Evolutionary conservation across 352 stramenopile species (phyloP).

Genomic region (Phytophthora pini): DNA sequence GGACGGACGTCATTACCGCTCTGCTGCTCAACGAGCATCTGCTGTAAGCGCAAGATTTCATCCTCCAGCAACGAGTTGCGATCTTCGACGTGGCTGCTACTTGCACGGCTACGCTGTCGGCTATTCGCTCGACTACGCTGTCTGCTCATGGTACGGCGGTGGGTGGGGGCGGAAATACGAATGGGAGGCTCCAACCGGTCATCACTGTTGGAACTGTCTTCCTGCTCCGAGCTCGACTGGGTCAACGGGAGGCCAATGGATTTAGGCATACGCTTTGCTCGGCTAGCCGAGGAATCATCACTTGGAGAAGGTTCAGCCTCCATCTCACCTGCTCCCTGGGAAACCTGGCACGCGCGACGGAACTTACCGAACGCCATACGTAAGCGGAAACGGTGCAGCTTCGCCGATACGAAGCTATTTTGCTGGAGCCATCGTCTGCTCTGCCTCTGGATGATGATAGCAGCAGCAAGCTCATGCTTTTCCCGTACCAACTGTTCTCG

Average conservation of each 20-base stretch:
- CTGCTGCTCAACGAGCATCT: slow-evolving; percentile 69
- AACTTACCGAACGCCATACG: slow-evolving; percentile 43
- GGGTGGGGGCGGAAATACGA: slow-evolving; percentile 23
- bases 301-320: slow-evolving; percentile 41
- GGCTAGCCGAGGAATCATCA: slow-evolving; percentile 26
- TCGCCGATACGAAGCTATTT: slow-evolving; percentile 18
- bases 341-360: slow-evolving; percentile 27
- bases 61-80: slow-evolving; percentile 62
- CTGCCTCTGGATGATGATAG: slow-evolving; percentile 33
- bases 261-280: slow-evolving; percentile 10
- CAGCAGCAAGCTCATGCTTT: slow-evolving; percentile 27
- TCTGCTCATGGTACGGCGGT: slow-evolving; percentile 28
- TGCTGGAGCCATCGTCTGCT: slow-evolving; percentile 35
- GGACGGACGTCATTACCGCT: slow-evolving; percentile 23
- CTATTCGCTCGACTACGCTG: slow-evolving; percentile 32
- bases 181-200: slow-evolving; percentile 33
- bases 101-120: slow-evolving; percentile 26
- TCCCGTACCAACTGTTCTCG: slow-evolving; percentile 22
- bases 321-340: slow-evolving; percentile 31
- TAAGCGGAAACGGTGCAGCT: slow-evolving; percentile 44
- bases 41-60: slow-evolving; percentile 80
- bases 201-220: slow-evolving; percentile 41
- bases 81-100: slow-evolving; percentile 40
- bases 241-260: slow-evolving; percentile 13
- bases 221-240: slow-evolving; percentile 38